phyloP scores from a whole-genome alignment of 2,329 filamentous ascomycete species.

The Talaromyces verruculosus region DNA sequence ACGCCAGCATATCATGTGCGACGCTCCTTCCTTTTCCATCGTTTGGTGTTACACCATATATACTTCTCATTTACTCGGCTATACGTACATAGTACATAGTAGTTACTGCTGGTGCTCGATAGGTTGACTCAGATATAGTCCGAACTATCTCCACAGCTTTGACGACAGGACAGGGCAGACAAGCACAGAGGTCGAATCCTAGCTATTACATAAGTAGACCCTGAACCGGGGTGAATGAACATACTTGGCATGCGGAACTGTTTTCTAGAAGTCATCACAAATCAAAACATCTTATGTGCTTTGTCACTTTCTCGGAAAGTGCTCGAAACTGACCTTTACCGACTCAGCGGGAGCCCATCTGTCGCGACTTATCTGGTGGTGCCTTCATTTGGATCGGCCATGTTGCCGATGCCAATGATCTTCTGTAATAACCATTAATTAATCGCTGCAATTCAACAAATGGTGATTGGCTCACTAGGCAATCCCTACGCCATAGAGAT shows the following conservation, averaged over 20 bases:
- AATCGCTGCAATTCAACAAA: neutral
- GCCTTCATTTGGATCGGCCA: neutral
- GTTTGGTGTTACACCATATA: neutral
- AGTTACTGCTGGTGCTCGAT: neutral
- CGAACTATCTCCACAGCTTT: neutral
- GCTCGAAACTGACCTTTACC: neutral
- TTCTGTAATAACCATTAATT: neutral
- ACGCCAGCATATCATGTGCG: constrained; percentile 5
- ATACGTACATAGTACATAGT: neutral
- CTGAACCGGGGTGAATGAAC: too few relatives aligned
- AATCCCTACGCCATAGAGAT: neutral
- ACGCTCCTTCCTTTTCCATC: neutral
- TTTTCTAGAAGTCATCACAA: neutral
- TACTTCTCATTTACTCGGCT: neutral
- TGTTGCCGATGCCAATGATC: neutral
- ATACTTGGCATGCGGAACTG: neutral
- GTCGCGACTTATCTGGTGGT: neutral
- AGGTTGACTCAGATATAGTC: neutral
- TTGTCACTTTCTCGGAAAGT: neutral
- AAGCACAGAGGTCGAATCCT: neutral
- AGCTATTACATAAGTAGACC: too few relatives aligned
- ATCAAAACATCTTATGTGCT: neutral
- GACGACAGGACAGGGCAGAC: neutral
- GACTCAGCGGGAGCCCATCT: neutral
- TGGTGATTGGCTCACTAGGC: neutral